These are phyloP conservation scores for Rheum nobile DNA, from an alignment of 148 eudicot species.

Conservation along the genomic window DNA sequence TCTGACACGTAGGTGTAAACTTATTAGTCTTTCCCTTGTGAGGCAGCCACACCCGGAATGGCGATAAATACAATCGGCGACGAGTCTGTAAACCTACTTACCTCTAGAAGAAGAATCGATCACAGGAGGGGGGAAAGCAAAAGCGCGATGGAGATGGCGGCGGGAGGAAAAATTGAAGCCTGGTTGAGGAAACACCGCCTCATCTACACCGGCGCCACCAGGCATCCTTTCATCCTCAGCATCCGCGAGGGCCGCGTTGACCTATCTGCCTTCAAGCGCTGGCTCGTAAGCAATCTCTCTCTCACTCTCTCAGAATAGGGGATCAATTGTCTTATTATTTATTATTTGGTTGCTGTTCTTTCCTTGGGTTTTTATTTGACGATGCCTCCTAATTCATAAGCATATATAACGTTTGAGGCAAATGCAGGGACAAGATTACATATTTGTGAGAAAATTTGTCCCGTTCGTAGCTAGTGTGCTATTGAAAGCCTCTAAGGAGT, in stretches of 20 bases:
- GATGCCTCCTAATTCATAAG: neutral
- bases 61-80: no score
- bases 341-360: no score
- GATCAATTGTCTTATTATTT: no score
- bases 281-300: slow-evolving; percentile 45
- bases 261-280: slow-evolving; percentile 51
- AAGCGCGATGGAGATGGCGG: neutral
- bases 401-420: neutral
- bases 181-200: slow-evolving; percentile 46
- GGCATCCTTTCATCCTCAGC: slow-evolving; percentile 48
- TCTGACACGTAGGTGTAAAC: no score
- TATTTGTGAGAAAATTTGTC: slow-evolving; percentile 63
- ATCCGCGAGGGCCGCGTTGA: slow-evolving; percentile 57
- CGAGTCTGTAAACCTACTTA: no score
- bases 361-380: neutral
- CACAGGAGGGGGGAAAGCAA: no score
- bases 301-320: neutral
- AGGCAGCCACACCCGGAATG: no score
- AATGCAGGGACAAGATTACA: slow-evolving; percentile 78
- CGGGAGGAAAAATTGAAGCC: neutral
- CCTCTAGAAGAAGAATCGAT: neutral
- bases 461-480: slow-evolving; percentile 61
- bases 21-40: no score
- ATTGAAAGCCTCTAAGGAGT: slow-evolving; percentile 64
- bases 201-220: slow-evolving; percentile 40